Base-by-base conservation (phyloP, 148 eudicot species). In the Fagopyrum esculentum region DNA sequence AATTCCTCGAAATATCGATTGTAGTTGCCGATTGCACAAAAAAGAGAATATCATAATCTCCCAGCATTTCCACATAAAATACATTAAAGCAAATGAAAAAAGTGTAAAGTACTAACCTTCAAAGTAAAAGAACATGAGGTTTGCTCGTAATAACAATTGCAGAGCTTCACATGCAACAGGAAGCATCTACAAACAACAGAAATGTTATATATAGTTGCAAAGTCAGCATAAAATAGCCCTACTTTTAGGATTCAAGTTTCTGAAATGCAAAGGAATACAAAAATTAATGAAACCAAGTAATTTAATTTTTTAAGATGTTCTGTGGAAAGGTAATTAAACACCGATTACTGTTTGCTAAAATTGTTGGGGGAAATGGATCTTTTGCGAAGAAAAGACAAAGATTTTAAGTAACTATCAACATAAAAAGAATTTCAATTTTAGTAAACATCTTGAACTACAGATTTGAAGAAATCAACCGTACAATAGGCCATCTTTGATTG, bases 51-150 rank as follows among this genome's bases (percentile, higher is more conserved):
- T 47, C 55, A 76, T 44, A 11, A n/a, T 74, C 70, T 11, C 26
- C 46, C 47, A 78, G 12, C 43, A 61, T 29, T 61, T 61, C 1
- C 43, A 29, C 35, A 30, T 30, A 30, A 7, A n/a, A 56, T n/a
- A 22, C 45, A 30, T 13, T 12, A 10, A 64, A 1, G 45, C 12
- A 30, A 29, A 4, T 11, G 17, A 45, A 35, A 64, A 64, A 45
- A 64, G n/a, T 35, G 45, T 15, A 69, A 47, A 29, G 49, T 55
- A 5, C 59, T 81, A 73, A 96, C 99, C 99, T 96, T 96, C 98
- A 79, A 96, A 96, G 87, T 96, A 96, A 83, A 96, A 96, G 82
- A 96, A 86, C 99, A 96, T 96, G 54, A 96, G 93, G 77, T 96
- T 96, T 56, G 97, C 77, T 46, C 98, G 97, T 78, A 92, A 85